phyloP scores from a whole-genome alignment of 108 stramenopile species.

The Cyclotella sp. region DNA sequence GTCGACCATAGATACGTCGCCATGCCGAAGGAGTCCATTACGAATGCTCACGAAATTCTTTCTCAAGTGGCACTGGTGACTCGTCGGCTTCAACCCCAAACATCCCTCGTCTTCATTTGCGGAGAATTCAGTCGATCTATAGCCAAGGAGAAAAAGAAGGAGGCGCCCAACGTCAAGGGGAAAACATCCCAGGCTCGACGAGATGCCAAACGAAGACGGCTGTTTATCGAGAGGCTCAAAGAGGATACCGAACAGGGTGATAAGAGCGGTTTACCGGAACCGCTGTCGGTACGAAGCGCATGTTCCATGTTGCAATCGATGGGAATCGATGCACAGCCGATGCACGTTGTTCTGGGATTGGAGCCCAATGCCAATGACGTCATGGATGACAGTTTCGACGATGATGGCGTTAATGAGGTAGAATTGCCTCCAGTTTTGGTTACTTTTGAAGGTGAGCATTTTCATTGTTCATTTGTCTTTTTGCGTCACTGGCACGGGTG shows the following conservation, averaged over 20 bases:
- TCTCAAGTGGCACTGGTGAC: constrained; percentile 44
- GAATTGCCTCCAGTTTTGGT: constrained; percentile 63
- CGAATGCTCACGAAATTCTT: constrained; percentile 38
- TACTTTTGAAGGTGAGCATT: constrained; percentile 52
- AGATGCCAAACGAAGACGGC: constrained; percentile 29
- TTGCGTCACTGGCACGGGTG: background rate
- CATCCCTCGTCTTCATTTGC: constrained; percentile 63
- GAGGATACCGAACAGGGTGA: constrained; percentile 6
- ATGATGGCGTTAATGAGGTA: constrained; percentile 27
- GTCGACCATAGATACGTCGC: constrained; percentile 56
- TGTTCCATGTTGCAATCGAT: constrained; percentile 50
- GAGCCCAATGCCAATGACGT: constrained; percentile 53
- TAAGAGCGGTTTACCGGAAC: constrained; percentile 31
- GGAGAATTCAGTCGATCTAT: constrained; percentile 63
- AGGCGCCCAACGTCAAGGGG: constrained; percentile 28
- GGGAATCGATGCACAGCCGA: constrained; percentile 60
- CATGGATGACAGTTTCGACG: constrained; percentile 17
- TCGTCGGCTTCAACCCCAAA: constrained; percentile 26
- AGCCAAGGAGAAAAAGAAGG: constrained; percentile 43
- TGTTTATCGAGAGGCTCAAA: constrained; percentile 32
- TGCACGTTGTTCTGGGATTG: constrained; percentile 63
- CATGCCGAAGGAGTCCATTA: constrained; percentile 39
- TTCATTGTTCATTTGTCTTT: background rate
- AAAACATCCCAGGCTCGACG: constrained; percentile 43
- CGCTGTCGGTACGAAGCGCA: constrained; percentile 55